phyloP scores from a whole-genome alignment of 2,329 filamentous ascomycete genomes.

The Aspergillus flavus region DNA sequence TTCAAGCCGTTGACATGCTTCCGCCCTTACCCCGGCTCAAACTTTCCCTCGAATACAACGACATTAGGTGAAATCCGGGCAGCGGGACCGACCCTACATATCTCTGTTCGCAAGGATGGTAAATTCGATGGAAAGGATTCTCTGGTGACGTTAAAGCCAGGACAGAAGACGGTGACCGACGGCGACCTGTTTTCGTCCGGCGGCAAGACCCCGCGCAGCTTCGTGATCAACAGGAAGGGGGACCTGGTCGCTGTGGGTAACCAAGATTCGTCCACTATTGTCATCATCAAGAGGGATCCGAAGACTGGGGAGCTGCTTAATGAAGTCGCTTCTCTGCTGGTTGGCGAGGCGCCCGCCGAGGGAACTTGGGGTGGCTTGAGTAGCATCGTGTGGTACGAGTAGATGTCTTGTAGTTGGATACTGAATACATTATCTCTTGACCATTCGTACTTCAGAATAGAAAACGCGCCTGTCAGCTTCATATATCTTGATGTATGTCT shows the following conservation, averaged over 20 bases:
- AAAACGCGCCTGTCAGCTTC: neutral
- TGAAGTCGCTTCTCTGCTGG: conserved; percentile 31
- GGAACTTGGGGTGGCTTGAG: conserved; percentile 35
- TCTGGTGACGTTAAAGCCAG: conserved; percentile 28
- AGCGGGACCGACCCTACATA: conserved; percentile 29
- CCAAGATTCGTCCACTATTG: conserved; percentile 63
- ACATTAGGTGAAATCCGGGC: conserved; percentile 31
- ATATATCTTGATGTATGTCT: neutral
- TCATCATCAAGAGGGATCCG: conserved; percentile 63
- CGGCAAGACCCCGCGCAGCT: conserved; percentile 67
- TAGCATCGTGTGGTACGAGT: conserved; percentile 40
- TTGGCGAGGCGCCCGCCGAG: conserved; percentile 32
- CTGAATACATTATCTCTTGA: neutral
- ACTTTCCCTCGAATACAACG: conserved; percentile 28
- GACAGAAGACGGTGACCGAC: conserved; percentile 60
- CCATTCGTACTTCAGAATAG: neutral
- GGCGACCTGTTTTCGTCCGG: conserved; percentile 64
- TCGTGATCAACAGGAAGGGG: conserved; percentile 67
- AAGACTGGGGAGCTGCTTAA: conserved; percentile 60
- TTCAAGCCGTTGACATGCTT: conserved; percentile 27
- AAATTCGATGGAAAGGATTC: conserved; percentile 33
- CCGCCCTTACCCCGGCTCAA: conserved; percentile 28
- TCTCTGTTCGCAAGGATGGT: conserved; percentile 36
- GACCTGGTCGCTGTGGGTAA: conserved; percentile 67
- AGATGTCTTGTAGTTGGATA: neutral